phyloP scores from a whole-genome alignment of 129 eudicot genomes.

The Flaveria linearis region DNA sequence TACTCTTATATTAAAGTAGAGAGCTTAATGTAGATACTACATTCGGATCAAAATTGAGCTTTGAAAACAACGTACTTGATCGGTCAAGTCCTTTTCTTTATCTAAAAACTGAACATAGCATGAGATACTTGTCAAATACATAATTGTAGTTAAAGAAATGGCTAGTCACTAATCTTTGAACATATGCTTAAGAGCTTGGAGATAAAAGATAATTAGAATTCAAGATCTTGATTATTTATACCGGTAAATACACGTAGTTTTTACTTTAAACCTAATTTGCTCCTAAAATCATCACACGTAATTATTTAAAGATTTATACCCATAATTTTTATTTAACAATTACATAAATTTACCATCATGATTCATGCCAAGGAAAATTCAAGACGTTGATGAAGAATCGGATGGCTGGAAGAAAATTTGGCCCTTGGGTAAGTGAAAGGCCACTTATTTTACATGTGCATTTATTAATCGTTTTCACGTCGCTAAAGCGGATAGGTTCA shows the following conservation, averaged over 20 bases:
- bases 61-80: neutral
- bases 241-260: too few relatives aligned
- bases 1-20: too few relatives aligned
- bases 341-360: too few relatives aligned
- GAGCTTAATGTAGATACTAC: too few relatives aligned
- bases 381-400: constrained; percentile 28
- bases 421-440: constrained; percentile 39
- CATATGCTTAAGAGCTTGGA: neutral
- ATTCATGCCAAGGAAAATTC: neutral
- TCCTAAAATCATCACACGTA: too few relatives aligned
- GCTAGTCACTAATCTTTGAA: neutral
- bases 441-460: constrained; percentile 23
- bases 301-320: too few relatives aligned
- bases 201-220: neutral
- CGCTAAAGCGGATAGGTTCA: constrained; percentile 15
- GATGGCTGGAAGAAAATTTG: constrained; percentile 31
- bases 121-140: constrained; percentile 16
- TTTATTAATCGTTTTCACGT: constrained; percentile 35
- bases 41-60: neutral
- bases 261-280: too few relatives aligned
- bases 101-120: constrained; percentile 17
- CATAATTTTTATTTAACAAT: too few relatives aligned
- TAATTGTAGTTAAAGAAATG: neutral
- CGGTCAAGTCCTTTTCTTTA: neutral
- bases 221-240: neutral